Evolutionary conservation across 2,329 filamentous ascomycete species (phyloP).

Genomic region (Fusarium algeriense): DNA sequence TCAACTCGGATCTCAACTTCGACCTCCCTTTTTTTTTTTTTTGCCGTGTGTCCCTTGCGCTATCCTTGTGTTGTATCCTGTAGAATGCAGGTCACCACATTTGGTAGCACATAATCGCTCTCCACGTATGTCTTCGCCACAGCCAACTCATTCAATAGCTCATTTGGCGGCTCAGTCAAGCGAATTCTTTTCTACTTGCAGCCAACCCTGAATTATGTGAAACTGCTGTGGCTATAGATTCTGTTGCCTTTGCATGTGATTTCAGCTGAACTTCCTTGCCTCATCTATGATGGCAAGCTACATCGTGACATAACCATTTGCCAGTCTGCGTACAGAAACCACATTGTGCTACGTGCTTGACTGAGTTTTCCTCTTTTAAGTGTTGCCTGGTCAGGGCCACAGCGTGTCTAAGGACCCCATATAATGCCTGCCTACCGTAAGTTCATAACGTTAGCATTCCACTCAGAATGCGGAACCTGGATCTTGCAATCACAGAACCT

Average conservation of each 20-base stretch:
- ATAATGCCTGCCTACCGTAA: neutral
- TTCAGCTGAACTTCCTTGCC: constrained; percentile 1
- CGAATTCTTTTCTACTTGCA: neutral
- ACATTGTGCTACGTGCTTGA: constrained; percentile 9
- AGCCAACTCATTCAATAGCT: neutral
- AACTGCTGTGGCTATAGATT: constrained; percentile 5
- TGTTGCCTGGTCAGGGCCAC: constrained; percentile 27
- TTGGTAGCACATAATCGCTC: constrained; percentile 20
- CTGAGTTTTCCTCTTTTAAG: neutral
- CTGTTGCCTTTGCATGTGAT: neutral
- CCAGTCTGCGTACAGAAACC: neutral
- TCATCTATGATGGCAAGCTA: neutral
- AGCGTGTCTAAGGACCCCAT: constrained; percentile 8
- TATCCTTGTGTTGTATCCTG: neutral
- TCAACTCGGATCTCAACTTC: constrained; percentile 31
- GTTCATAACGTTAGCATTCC: constrained; percentile 15
- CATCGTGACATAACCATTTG: constrained; percentile 1
- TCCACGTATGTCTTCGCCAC: constrained; percentile 33
- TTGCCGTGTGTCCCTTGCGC: constrained; percentile 21
- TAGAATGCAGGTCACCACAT: constrained; percentile 26
- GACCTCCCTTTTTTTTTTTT: constrained; percentile 38
- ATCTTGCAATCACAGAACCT: constrained; percentile 1
- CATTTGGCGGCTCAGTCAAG: constrained; percentile 10
- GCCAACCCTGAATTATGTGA: neutral
- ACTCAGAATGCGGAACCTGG: constrained; percentile 2